Conservation (phyloP, 2,329 filamentous ascomycete genomes). For the Colletotrichum lupini region DNA sequence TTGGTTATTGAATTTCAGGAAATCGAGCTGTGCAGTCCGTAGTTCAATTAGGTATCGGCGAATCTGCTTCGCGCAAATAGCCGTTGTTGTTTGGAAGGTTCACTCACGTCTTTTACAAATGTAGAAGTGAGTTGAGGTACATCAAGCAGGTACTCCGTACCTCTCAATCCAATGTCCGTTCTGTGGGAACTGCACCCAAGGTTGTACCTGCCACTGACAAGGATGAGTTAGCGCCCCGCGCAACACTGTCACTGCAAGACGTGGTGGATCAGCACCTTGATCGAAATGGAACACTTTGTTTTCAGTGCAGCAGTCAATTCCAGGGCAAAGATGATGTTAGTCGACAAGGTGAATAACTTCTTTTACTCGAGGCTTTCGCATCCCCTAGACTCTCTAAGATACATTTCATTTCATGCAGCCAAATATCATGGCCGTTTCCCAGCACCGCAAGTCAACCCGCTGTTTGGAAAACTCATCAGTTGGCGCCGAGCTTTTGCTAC, state of each 20-base stretch:
- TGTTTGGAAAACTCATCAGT: slow-evolving; percentile 32
- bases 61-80: neutral
- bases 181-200: neutral
- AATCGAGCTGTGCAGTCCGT: neutral
- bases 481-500: slow-evolving; percentile 23
- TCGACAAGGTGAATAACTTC: slow-evolving; percentile 10
- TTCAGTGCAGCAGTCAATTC: neutral
- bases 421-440: slow-evolving; percentile 22
- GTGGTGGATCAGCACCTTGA: neutral
- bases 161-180: neutral
- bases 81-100: slow-evolving; percentile 9
- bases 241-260: neutral
- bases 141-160: neutral
- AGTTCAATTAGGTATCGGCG: neutral
- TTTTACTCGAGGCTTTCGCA: slow-evolving; percentile 10
- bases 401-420: slow-evolving; percentile 34
- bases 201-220: neutral
- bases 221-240: neutral
- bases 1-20: neutral
- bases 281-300: neutral
- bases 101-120: neutral
- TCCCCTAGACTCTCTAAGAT: slow-evolving; percentile 25
- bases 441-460: slow-evolving; percentile 28
- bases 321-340: neutral
- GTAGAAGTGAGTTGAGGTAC: neutral